These are phyloP conservation scores for Fusarium staphyleae DNA, from an alignment of 2,329 filamentous ascomycete genomes.

Conservation along the genomic window DNA sequence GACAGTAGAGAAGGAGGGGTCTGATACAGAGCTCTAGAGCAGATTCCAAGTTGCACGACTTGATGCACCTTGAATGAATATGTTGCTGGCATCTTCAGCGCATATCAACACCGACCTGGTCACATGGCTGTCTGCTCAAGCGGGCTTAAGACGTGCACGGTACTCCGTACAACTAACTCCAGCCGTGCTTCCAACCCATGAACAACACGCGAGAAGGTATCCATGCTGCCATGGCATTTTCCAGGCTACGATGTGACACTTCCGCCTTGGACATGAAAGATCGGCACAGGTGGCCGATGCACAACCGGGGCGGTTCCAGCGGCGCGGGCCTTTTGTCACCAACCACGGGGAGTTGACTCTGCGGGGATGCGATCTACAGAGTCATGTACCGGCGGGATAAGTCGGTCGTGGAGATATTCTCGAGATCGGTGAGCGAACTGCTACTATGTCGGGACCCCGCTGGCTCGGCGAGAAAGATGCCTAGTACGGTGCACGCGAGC, in stretches of 20 bases:
- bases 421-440: neutral
- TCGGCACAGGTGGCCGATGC: conserved; percentile 12
- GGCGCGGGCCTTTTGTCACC: conserved; percentile 24
- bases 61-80: too few relatives aligned
- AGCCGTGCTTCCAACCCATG: conserved; percentile 1
- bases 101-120: neutral
- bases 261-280: conserved; percentile 9
- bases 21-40: neutral
- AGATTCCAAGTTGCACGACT: neutral
- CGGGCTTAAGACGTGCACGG: conserved; percentile 6
- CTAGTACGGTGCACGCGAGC: neutral
- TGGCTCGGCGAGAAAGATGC: neutral
- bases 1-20: neutral
- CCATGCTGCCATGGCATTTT: conserved; percentile 7
- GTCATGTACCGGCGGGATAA: neutral
- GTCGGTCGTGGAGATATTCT: neutral
- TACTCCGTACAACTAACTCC: too few relatives aligned
- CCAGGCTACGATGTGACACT: neutral
- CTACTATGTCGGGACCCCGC: neutral
- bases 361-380: conserved; percentile 3
- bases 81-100: neutral
- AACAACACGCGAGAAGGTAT: conserved; percentile 24
- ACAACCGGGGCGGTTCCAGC: conserved; percentile 18
- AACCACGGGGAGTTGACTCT: conserved; percentile 18
- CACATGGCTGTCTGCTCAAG: conserved; percentile 24